A percentile compares a stretch with the other conserved stretches of the same genome.
phyloP scores from a whole-genome alignment of 108 stramenopile genomes.

The Parmales sp. region DNA sequence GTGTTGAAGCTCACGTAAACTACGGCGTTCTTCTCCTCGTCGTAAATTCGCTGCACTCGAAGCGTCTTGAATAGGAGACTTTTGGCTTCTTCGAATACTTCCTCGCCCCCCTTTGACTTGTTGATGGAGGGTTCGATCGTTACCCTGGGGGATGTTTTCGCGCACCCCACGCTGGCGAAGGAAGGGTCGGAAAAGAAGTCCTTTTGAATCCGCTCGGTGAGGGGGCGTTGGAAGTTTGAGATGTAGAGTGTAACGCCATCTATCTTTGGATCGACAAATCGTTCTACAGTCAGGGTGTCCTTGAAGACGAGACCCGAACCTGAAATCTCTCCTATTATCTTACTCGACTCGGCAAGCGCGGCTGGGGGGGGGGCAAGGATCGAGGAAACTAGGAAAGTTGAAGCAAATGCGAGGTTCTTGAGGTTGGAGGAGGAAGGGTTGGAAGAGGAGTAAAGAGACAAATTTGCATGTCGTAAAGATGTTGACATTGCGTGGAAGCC shows the following conservation, averaged over 20 bases:
- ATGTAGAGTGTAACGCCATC: slow-evolving; percentile 68
- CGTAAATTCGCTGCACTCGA: slow-evolving; percentile 70
- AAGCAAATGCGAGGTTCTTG: no score
- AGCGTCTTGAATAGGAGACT: slow-evolving; percentile 72
- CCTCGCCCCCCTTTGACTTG: slow-evolving; percentile 56
- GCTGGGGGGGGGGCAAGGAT: no score
- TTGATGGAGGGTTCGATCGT: slow-evolving; percentile 61
- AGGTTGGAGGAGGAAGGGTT: no score
- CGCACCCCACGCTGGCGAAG: slow-evolving; percentile 67
- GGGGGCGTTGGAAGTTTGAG: slow-evolving; percentile 76
- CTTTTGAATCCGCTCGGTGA: slow-evolving; percentile 59
- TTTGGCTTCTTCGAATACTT: slow-evolving; percentile 72
- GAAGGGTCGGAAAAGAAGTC: slow-evolving; percentile 74
- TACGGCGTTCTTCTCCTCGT: slow-evolving; percentile 62
- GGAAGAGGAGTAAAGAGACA: no score
- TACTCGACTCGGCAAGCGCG: slow-evolving; percentile 19
- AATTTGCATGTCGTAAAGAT: no score
- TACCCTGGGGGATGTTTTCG: slow-evolving; percentile 46
- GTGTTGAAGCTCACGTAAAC: slow-evolving; percentile 81
- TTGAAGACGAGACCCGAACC: slow-evolving; percentile 79
- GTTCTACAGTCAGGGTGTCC: slow-evolving; percentile 13
- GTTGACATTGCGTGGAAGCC: no score
- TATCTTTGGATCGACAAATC: slow-evolving; percentile 32
- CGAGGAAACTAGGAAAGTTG: no score
- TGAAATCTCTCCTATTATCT: slow-evolving; percentile 53